phyloP scores from a whole-genome alignment of 345 rosid genomes.

The Cardamine occulta region DNA sequence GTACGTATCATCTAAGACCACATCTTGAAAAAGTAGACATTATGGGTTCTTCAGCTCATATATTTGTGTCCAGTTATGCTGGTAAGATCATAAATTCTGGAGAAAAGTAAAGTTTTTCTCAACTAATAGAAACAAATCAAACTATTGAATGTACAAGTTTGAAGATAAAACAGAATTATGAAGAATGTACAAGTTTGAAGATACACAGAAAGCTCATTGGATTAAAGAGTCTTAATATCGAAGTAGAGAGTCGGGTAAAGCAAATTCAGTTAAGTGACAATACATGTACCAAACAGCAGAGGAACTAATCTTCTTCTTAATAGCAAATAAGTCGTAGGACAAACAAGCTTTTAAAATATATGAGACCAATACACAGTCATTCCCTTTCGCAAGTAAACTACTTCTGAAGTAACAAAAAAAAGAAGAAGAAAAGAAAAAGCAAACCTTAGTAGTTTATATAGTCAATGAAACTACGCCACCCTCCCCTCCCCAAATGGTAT shows the following conservation, averaged over 20 bases:
- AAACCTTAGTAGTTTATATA: neutral
- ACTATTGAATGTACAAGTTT: neutral
- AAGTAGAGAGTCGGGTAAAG: constrained; percentile 3
- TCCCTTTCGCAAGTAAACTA: constrained; percentile 29
- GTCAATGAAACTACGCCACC: constrained; percentile 16
- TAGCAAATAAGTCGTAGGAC: neutral
- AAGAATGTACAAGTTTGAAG: neutral
- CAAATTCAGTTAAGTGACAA: neutral
- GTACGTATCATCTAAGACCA: neutral
- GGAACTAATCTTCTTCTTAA: neutral
- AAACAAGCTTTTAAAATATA: constrained; percentile 20
- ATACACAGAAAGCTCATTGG: neutral
- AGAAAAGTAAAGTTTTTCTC: neutral
- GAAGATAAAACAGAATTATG: neutral
- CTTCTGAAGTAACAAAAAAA: neutral
- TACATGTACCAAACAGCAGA: constrained; percentile 8
- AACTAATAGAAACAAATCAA: neutral
- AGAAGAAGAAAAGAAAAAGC: neutral
- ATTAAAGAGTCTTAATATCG: neutral
- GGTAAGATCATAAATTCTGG: neutral
- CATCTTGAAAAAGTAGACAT: neutral
- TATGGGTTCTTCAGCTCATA: constrained; percentile 9
- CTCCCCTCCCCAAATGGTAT: too few relatives aligned
- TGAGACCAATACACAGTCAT: constrained; percentile 20
- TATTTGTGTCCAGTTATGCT: neutral